Base-by-base conservation (phyloP, 192 early-diverging fungal species). In the Tieghemiomyces parasiticus region DNA sequence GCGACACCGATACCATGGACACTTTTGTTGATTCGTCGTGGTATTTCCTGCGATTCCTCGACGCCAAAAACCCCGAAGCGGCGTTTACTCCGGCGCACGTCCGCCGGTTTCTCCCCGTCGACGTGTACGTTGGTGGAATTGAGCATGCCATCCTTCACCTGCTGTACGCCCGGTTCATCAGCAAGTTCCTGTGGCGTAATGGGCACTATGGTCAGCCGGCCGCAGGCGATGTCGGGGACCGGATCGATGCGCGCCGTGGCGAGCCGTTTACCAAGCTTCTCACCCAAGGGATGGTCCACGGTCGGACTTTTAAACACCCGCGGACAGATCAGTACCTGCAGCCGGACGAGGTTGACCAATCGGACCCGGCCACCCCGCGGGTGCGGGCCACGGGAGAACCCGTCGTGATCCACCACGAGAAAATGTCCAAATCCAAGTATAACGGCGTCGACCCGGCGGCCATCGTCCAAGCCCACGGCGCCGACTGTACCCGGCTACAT, bases 11-110 rank as follows among this genome's bases (percentile, higher is more conserved):
- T 59, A 95, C 94, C 2, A 92, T 97, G 82, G 94, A 97, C 64
- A 97, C 94, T 2, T 97, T 97, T 79, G 87, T 97, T 9, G 94
- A 97, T 64, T 94, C 91, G 3, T 87, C 94, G 0, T 97, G 92
- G 92, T 97, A 97, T 62, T 97, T 85, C 76, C 70, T 97, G 65
- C 76, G 94, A 48, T 92, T 78, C 61, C 62, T 81, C 0, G 92
- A 95, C 62, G 74, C 91, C 1, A 66, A 84, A 16, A 94, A 92
- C 69, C 51, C 44, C 14, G 16, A n/a, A 0, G 34, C 46, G 30
- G 78, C 78, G 14, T 89, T 85, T 59, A 68, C 71, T 45, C 45
- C 70, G 0, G 67, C 59, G 1, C 70, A 71, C 22, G 81, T 76
- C 0, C 79, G 80, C 8, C 59, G 71, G 0, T 66, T 68, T 8